Evolutionary conservation across 176 grass and related monocot genomes (phyloP).

Genomic region (Oryza brachyantha): DNA sequence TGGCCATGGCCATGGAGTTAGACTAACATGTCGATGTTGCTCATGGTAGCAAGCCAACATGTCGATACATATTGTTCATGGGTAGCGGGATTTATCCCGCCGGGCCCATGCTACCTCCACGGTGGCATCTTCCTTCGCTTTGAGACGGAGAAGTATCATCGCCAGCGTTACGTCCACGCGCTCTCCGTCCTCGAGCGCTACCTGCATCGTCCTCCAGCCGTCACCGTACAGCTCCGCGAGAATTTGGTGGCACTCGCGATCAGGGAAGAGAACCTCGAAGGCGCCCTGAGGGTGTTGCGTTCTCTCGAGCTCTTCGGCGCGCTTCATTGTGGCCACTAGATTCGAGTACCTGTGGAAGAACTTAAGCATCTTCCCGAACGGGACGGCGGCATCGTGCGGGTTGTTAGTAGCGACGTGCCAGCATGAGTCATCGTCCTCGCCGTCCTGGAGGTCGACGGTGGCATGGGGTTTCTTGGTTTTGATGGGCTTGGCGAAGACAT

Average conservation of each 20-base stretch:
- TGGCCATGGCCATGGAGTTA: no score
- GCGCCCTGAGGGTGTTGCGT: neutral
- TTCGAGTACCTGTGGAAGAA: constrained; percentile 14
- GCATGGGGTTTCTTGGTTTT: no score
- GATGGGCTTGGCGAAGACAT: no score
- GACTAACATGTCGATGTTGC: no score
- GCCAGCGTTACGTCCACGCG: neutral
- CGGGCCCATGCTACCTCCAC: neutral
- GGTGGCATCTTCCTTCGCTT: neutral
- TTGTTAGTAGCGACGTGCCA: no score
- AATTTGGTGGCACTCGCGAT: neutral
- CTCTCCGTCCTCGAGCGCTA: neutral
- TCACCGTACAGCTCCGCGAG: neutral
- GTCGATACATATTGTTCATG: no score
- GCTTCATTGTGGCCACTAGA: neutral
- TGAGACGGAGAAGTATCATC: neutral
- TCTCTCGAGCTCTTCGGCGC: neutral
- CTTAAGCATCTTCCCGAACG: neutral
- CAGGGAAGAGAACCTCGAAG: constrained; percentile 24
- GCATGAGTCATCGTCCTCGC: no score
- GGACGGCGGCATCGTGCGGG: no score
- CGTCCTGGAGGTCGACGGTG: no score
- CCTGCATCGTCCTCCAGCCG: neutral
- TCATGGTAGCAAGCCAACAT: no score
- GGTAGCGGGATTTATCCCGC: neutral